Base-by-base conservation (phyloP, 1,139 yeast species). In the Ogataea hybrid region DNA sequence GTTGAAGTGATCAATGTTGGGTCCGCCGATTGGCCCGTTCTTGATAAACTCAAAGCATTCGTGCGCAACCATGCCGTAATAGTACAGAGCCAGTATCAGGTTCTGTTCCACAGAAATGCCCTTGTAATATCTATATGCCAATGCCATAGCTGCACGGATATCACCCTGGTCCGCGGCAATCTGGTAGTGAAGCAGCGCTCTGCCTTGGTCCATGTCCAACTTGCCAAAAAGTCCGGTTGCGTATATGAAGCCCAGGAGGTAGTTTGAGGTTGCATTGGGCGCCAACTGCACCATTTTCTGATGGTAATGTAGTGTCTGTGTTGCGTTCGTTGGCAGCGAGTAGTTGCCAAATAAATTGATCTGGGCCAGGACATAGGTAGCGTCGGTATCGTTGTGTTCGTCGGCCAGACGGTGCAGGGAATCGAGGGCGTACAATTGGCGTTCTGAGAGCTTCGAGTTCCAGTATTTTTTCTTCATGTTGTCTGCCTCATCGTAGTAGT, bases 151-250 rank as follows among this genome's bases (percentile, higher is more conserved):
- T 0, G 96, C 85, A 43, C 81, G 70, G 1, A 73, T 37, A 53
- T 82, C 77, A 2, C 90, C 95, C 37, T 75, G 69, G 31, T 77
- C 77, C 30, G 92, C 84, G 0, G 94, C 88, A 45, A 79, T 67
- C 37, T 81, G 76, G 58, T 82, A 88, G 63, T 84, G 88, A 20
- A 88, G 52, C 17, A 76, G 66, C 0, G 95, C 90, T 49, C 70
- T 74, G 1, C 82, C 81, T 48, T 77, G 82, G 59, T 88, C 81
- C 8, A 71, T 63, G 4, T 75, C 75, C 1, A 80, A 63, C 32
- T 77, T 77, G 1, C 96, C 96, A 68, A 88, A 84, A 46, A 87
- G 64, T 0, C 97, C 97, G 0, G 96, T 85, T 5, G 94, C 71
- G 57, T 88, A 76, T 46, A 83, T 74, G 42, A 84, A 73, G 0